A percentile compares a stretch with the other conserved stretches of the same genome.
phyloP scores from a whole-genome alignment of 148 eudicot genomes.

The Salicornia ramosissima region DNA sequence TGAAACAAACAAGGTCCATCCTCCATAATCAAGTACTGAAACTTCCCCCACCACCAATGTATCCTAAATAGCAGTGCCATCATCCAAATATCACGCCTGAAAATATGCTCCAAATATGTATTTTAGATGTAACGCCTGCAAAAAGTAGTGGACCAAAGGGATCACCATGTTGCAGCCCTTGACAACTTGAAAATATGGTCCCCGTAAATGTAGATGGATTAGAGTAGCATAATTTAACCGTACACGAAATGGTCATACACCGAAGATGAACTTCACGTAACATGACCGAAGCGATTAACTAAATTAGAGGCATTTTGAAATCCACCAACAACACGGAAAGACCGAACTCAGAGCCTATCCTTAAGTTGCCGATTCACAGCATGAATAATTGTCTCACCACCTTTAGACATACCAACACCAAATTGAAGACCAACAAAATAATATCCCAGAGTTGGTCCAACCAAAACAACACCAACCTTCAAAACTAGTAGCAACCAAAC shows the following conservation, averaged over 20 bases:
- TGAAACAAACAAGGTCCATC: no score
- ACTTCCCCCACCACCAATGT: no score
- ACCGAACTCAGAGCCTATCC: background rate
- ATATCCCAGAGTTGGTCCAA: no score
- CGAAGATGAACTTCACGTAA: background rate
- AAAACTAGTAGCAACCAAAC: no score
- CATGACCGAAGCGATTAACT: background rate
- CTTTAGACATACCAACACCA: no score
- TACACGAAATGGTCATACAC: background rate
- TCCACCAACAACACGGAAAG: background rate
- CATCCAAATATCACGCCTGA: no score
- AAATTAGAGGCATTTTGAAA: background rate
- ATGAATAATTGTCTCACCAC: no score
- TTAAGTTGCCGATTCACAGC: background rate
- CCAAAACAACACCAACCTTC: no score
- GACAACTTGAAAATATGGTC: background rate
- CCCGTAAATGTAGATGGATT: background rate
- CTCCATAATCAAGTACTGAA: no score
- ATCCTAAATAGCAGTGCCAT: no score
- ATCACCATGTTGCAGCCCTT: conserved; percentile 5
- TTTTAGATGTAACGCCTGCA: background rate
- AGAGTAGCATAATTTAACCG: conserved; percentile 2
- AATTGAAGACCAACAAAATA: no score
- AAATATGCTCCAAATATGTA: no score
- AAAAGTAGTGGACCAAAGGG: conserved; percentile 1